These are phyloP conservation scores for peach (Prunus persica) DNA, from an alignment of 306 rosid genomes.

Conservation along the genomic window DNA sequence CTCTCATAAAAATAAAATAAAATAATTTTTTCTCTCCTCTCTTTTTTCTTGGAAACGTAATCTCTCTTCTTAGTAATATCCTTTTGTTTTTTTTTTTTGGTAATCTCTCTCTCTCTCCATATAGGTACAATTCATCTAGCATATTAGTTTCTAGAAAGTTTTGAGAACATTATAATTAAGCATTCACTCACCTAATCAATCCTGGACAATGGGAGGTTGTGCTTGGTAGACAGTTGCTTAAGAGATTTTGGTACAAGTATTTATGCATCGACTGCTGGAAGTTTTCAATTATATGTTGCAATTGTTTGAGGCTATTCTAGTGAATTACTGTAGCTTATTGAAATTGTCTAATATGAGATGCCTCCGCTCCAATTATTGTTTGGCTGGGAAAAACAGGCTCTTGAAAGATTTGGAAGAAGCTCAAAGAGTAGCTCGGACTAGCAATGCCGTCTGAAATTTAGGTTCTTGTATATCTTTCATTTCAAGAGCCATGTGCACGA, in stretches of 20 bases:
- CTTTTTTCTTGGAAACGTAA: no score
- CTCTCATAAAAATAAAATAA: no score
- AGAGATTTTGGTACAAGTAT: background rate
- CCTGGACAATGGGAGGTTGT: background rate
- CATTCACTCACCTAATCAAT: background rate
- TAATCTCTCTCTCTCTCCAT: background rate
- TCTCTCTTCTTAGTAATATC: no score
- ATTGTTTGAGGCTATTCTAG: constrained; percentile 12
- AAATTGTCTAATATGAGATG: background rate
- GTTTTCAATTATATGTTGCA: background rate
- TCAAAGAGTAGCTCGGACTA: constrained; percentile 70
- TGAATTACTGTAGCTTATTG: constrained; percentile 5
- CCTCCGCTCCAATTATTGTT: constrained; percentile 20
- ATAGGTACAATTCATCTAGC: background rate
- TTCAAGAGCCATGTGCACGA: constrained; percentile 21
- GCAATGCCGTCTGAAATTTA: constrained; percentile 42
- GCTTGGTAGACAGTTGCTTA: background rate
- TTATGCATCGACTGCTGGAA: background rate
- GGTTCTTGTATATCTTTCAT: constrained; percentile 23
- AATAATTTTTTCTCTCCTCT: no score
- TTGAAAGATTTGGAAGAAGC: constrained; percentile 96
- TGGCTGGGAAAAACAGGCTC: constrained; percentile 52
- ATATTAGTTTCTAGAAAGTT: background rate
- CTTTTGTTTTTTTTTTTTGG: no score
- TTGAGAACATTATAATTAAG: background rate